These are phyloP conservation scores for Chlorella sp. DNA, from an alignment of 139 green algal species.

Conservation along the genomic window DNA sequence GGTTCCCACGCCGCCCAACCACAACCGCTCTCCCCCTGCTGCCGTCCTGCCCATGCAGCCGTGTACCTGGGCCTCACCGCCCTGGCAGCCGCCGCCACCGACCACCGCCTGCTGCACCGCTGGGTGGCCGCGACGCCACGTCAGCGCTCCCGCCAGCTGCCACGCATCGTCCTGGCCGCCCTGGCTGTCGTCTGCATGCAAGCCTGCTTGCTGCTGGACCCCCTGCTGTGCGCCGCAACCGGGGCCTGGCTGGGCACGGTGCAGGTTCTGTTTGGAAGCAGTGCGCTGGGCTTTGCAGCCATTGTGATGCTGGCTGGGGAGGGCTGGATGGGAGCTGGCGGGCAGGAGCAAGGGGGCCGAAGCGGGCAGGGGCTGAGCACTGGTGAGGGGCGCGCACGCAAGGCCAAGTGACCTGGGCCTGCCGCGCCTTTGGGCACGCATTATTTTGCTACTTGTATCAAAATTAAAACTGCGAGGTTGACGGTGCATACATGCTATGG, in stretches of 20 bases:
- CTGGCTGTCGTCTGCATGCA: not conserved
- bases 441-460: not conserved
- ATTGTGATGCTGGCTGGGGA: not conserved
- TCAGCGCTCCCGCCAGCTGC: not conserved
- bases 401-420: not conserved
- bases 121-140: not conserved
- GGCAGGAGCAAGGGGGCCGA: not conserved
- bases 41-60: not conserved
- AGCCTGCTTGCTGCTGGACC: constrained; percentile 12
- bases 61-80: constrained; percentile 7
- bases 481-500: no score
- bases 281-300: constrained; percentile 12
- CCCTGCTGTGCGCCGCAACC: not conserved
- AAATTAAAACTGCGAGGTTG: not conserved
- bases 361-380: not conserved
- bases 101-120: not conserved
- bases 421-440: not conserved
- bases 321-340: not conserved
- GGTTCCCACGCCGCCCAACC: no score
- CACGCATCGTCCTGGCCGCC: not conserved
- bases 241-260: constrained; percentile 16
- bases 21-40: no score
- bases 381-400: not conserved
- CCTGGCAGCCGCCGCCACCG: not conserved
- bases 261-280: constrained; percentile 5